Percentiles rank a stretch among this genome's conserved stretches.
These are phyloP conservation scores for Coemansia sp. DNA, from an alignment of 192 early-diverging fungal species.

Conservation along the genomic window DNA sequence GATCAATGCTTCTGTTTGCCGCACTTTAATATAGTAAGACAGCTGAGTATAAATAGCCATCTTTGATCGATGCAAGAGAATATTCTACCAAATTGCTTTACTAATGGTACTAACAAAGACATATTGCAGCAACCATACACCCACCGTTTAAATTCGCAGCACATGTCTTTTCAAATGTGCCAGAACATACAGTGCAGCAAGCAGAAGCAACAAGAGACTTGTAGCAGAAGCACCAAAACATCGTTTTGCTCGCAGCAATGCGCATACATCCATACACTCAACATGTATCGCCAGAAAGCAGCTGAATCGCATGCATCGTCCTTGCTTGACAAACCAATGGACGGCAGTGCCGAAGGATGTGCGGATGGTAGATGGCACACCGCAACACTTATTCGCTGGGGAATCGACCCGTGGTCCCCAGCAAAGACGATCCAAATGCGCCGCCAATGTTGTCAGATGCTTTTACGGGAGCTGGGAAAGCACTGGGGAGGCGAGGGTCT, in stretches of 20 bases:
- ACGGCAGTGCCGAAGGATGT: neutral
- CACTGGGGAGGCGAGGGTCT: constrained; percentile 4
- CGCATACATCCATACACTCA: constrained; percentile 13
- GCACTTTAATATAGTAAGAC: too few species aligned
- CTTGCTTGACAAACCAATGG: neutral
- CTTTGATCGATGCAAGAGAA: too few species aligned
- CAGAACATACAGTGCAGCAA: neutral
- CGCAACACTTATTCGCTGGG: constrained; percentile 25
- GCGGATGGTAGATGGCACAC: constrained; percentile 12
- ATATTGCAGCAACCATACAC: too few species aligned
- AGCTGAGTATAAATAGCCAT: too few species aligned
- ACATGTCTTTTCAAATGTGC: neutral
- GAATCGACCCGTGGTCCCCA: constrained; percentile 28
- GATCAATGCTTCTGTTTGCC: too few species aligned
- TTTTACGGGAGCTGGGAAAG: constrained; percentile 4
- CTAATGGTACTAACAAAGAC: too few species aligned
- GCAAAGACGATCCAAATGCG: constrained; percentile 18
- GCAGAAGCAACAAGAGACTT: neutral
- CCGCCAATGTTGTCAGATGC: constrained; percentile 7
- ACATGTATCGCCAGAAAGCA: constrained; percentile 6
- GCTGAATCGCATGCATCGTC: neutral
- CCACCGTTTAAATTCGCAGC: too few species aligned
- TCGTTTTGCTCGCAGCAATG: constrained; percentile 22
- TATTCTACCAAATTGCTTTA: too few species aligned
- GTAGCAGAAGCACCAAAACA: neutral